Evolutionary conservation across 352 stramenopile genomes (phyloP).

Genomic region (Pythium grandisporangium): DNA sequence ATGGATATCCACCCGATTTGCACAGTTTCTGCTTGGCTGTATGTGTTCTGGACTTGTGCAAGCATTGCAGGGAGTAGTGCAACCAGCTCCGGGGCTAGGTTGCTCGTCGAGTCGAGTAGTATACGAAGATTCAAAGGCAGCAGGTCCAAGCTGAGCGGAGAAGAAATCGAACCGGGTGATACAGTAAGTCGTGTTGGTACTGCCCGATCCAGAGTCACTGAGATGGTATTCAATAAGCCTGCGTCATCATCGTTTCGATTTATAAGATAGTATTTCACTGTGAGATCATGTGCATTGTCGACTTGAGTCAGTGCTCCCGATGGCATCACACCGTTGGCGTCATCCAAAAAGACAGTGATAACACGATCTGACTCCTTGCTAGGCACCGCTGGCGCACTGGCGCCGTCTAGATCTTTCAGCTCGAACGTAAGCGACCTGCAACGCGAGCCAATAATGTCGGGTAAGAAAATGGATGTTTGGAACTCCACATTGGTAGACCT

Average conservation of each 20-base stretch:
- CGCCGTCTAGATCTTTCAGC: constrained; percentile 15
- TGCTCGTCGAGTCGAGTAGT: not conserved
- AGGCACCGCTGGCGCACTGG: constrained; percentile 7
- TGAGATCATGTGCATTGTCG: too few relatives aligned
- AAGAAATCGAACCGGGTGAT: too few relatives aligned
- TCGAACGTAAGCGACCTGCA: constrained; percentile 26
- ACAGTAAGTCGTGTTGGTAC: not conserved
- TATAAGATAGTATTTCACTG: too few relatives aligned
- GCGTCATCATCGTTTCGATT: too few relatives aligned
- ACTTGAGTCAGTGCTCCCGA: too few relatives aligned
- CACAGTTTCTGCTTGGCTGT: too few relatives aligned
- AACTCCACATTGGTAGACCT: too few relatives aligned
- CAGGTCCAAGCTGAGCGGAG: too few relatives aligned
- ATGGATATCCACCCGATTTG: too few relatives aligned
- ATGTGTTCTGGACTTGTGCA: not conserved
- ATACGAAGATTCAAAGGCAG: not conserved
- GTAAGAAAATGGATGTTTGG: too few relatives aligned
- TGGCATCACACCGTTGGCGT: constrained; percentile 41
- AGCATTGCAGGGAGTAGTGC: not conserved
- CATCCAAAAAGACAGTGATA: constrained; percentile 38
- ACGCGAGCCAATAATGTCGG: too few relatives aligned
- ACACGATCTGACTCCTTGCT: constrained; percentile 19
- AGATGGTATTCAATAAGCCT: too few relatives aligned
- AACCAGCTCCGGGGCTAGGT: not conserved
- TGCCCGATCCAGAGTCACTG: constrained; percentile 3